These are phyloP conservation scores for Leccinum ochraceum DNA, from an alignment of 768 basidiomycete species.

Conservation along the genomic window DNA sequence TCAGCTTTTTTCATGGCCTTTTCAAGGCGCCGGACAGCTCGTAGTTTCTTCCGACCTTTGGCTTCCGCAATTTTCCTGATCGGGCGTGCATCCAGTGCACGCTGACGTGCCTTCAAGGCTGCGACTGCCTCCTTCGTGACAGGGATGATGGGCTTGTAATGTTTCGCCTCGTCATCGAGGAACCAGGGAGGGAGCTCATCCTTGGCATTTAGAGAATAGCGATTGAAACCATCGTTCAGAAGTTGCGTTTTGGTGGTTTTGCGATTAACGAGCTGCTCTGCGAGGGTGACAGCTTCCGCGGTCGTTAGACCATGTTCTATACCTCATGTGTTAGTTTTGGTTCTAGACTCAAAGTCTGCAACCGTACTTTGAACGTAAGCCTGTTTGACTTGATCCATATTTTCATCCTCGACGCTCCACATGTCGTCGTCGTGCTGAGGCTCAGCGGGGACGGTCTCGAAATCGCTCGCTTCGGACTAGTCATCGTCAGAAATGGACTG, in stretches of 20 bases:
- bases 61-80: slow-evolving; percentile 99
- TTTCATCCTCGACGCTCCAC: slow-evolving; percentile 82
- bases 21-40: slow-evolving; percentile 79
- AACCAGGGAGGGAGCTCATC: slow-evolving; percentile 96
- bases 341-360: neutral
- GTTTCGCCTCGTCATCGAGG: slow-evolving; percentile 91
- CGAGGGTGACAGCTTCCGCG: slow-evolving; percentile 88
- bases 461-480: slow-evolving; percentile 45
- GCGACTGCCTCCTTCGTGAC: slow-evolving; percentile 93
- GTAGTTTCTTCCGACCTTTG: slow-evolving; percentile 94
- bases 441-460: slow-evolving; percentile 74
- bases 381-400: slow-evolving; percentile 69
- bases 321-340: slow-evolving; percentile 9
- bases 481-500: slow-evolving; percentile 13
- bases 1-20: slow-evolving; percentile 97
- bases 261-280: slow-evolving; percentile 89
- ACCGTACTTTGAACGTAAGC: slow-evolving; percentile 66
- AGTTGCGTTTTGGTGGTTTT: slow-evolving; percentile 85
- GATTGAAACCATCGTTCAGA: slow-evolving; percentile 94
- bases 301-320: slow-evolving; percentile 82
- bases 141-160: slow-evolving; percentile 95
- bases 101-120: slow-evolving; percentile 83
- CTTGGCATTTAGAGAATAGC: slow-evolving; percentile 88
- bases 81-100: slow-evolving; percentile 92
- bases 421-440: slow-evolving; percentile 55